A percentile compares a stretch with the other conserved stretches of the same genome.
phyloP scores from a whole-genome alignment of 306 rosid genomes.

The Gynostemma pentaphyllum region DNA sequence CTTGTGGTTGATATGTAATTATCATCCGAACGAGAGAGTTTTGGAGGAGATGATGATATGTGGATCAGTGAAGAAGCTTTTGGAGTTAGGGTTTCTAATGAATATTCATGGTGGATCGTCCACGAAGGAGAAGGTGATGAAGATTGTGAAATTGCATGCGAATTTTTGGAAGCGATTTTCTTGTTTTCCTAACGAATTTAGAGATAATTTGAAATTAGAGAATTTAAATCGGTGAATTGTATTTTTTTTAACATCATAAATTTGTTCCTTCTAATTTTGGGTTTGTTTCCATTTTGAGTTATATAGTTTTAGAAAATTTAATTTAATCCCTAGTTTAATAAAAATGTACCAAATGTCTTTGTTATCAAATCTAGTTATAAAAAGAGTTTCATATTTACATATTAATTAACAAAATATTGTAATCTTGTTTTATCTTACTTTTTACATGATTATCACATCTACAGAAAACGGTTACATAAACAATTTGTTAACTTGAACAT shows the following conservation, averaged over 20 bases:
- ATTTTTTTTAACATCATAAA: no score
- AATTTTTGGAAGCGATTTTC: constrained; percentile 35
- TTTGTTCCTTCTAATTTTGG: no score
- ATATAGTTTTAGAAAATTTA: no score
- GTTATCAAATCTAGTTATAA: no score
- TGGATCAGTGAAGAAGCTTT: constrained; percentile 41
- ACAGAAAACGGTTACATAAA: no score
- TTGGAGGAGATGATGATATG: constrained; percentile 41
- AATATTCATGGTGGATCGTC: constrained; percentile 20
- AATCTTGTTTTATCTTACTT: no score
- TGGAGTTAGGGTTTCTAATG: constrained; percentile 28
- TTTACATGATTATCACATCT: no score
- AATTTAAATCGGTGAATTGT: background rate
- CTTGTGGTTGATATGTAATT: constrained; percentile 24
- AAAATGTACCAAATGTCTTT: no score
- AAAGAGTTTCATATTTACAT: no score
- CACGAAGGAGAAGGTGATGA: constrained; percentile 25
- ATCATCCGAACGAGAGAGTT: constrained; percentile 27
- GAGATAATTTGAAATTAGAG: constrained; percentile 15
- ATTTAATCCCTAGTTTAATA: no score
- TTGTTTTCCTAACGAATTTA: constrained; percentile 33
- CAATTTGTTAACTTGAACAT: no score
- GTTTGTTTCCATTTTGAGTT: background rate
- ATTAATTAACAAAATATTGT: no score
- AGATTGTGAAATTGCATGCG: constrained; percentile 37